Conservation (phyloP, 805 yeast genomes). For the Wickerhamomyces subpelliculosus region DNA sequence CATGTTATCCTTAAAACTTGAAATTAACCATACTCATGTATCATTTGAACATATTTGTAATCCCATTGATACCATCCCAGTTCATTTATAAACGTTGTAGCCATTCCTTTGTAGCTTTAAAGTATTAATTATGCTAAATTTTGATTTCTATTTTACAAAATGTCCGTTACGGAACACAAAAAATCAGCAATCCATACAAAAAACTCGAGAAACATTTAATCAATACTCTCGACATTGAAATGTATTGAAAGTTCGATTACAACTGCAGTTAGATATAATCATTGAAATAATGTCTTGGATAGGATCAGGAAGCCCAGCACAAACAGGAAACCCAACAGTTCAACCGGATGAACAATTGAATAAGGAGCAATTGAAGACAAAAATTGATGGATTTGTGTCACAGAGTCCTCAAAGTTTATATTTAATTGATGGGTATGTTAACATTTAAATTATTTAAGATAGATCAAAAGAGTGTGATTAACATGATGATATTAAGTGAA, state of each 20-base stretch:
- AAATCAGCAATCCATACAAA: background rate
- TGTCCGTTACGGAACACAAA: too few relatives aligned
- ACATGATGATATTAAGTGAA: constrained; percentile 5
- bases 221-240: too few relatives aligned
- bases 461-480: background rate
- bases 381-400: constrained; percentile 8
- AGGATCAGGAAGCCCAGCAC: background rate
- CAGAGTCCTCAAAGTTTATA: constrained; percentile 11
- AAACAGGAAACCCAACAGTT: too few relatives aligned
- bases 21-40: too few relatives aligned
- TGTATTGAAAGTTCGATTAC: background rate
- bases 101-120: too few relatives aligned
- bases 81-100: too few relatives aligned
- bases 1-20: too few relatives aligned
- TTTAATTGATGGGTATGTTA: constrained; percentile 19
- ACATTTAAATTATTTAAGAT: background rate
- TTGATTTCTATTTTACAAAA: too few relatives aligned
- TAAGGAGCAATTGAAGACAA: constrained; percentile 3
- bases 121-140: too few relatives aligned
- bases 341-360: background rate
- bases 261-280: background rate
- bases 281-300: background rate
- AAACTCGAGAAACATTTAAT: background rate
- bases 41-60: too few relatives aligned
- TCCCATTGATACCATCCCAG: too few relatives aligned